Evolutionary conservation across 139 green algal species (phyloP), one percentile per base, ranked within the genome.

Genomic region (Yamagishiella unicocca): DNA sequence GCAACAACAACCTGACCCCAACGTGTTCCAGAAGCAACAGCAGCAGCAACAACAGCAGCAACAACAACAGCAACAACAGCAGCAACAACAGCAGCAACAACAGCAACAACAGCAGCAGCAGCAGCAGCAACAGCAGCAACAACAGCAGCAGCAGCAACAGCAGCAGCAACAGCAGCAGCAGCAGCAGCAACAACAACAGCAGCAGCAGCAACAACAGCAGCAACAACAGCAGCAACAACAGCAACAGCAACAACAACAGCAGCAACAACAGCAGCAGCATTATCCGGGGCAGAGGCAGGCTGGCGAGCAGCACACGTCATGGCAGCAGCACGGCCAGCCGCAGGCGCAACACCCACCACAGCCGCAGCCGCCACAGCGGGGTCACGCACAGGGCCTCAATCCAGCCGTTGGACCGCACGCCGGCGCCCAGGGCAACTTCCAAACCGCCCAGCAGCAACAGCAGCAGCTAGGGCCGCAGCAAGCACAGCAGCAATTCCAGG

Each of bases 401-500:
- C 50, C 50, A 58, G 14, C 50, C 50, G 50, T 58, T 58, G 14
- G 17, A 12, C 50, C 12, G 50, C 50, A 58, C 50, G 12, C 12
- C 17, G 50, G 14, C 17, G 50, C 50, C 12, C 50, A 58, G 50
- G 50, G 50, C 50, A 58, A 17, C 50, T 58, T 17, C 50, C 14
- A 17, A 12, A 12, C 50, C 50, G 17, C 17, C 14, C 50, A 12
- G 50, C 50, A 58, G 12, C 50, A 58, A 17, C 14, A 6, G 46
- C 70, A 35, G 35, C 83, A 62, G 53, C 33, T 25, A 42, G 42
- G 35, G 0, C 62, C 25, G 3, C 77, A 79, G 42, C 87, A 74
- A 31, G n/a, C n/a, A n/a, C 71, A 85, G 43, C 58, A 73, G 77
- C 77, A 74, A 37, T n/a, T 25, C 14, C 50, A 58, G 50, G 14